Percentiles rank a stretch among this genome's conserved stretches.
Conservation (phyloP, 78 protist species). For the Pigoraptor vietnamica region DNA sequence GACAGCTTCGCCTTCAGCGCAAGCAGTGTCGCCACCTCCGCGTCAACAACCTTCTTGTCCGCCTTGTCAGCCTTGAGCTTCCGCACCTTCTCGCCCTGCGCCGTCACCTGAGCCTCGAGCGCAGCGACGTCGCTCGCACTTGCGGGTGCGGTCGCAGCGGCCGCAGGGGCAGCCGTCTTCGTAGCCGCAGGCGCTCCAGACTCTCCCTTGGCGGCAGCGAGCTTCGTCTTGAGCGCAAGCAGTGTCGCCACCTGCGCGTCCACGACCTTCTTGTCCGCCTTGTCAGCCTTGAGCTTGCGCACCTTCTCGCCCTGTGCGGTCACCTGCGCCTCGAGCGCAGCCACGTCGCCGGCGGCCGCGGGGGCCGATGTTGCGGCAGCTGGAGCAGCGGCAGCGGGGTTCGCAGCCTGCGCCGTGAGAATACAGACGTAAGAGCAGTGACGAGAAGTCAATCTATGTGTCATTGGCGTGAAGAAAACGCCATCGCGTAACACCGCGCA, state of each 20-base stretch:
- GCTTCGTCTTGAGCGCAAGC: not conserved
- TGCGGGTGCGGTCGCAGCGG: not conserved
- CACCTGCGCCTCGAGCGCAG: not conserved
- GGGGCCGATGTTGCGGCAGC: not conserved
- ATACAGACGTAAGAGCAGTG: no score
- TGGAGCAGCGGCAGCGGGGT: not conserved
- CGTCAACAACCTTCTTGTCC: not conserved
- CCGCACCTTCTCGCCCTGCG: conserved; percentile 15
- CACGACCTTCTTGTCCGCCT: not conserved
- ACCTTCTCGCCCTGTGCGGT: not conserved
- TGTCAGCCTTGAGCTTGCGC: conserved; percentile 1
- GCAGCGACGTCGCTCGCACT: not conserved
- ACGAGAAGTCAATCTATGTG: no score
- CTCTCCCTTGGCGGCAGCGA: not conserved
- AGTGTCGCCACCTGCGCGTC: not conserved
- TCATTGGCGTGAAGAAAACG: no score
- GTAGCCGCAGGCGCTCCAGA: not conserved
- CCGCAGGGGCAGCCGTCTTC: not conserved
- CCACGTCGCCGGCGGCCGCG: not conserved
- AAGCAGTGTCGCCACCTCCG: not conserved
- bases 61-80: not conserved
- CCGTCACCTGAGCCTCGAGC: not conserved
- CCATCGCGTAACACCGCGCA: no score
- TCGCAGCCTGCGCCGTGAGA: no score
- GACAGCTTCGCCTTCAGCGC: not conserved